A percentile compares a stretch with the other conserved stretches of the same genome.
These are phyloP conservation scores for Circinella minor DNA, from an alignment of 371 early-diverging fungal species.

Conservation along the genomic window DNA sequence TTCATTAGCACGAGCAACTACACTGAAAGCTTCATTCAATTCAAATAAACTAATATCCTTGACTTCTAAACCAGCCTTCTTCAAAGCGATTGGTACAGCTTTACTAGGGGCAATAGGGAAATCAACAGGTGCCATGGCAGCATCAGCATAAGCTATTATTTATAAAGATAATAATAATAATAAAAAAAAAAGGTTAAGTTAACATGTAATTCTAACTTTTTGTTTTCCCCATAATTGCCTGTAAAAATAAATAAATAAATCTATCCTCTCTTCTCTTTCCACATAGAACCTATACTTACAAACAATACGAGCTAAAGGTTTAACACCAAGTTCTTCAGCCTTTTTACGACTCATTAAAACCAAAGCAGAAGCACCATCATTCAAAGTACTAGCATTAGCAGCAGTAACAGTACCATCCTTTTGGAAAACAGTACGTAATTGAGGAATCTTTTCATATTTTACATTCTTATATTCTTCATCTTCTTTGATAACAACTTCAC, in stretches of 20 bases:
- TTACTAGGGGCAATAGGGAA: slow-evolving; percentile 95
- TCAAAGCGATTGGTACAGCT: slow-evolving; percentile 90
- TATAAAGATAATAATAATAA: too few relatives aligned
- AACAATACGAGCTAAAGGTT: slow-evolving; percentile 82
- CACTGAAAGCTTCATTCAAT: slow-evolving; percentile 96
- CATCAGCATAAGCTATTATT: slow-evolving; percentile 71
- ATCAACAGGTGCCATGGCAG: slow-evolving; percentile 85
- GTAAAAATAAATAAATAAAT: too few relatives aligned
- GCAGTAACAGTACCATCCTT: slow-evolving; percentile 90
- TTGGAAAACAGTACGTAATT: slow-evolving; percentile 64
- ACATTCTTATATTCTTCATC: slow-evolving; percentile 92
- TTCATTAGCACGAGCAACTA: slow-evolving; percentile 87
- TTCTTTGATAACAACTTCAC: slow-evolving; percentile 67
- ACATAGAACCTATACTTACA: slow-evolving; percentile 23
- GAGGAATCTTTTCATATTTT: slow-evolving; percentile 66
- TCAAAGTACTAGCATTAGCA: slow-evolving; percentile 93
- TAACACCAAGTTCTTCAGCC: slow-evolving; percentile 76
- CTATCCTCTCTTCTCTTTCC: too few relatives aligned
- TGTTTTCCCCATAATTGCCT: too few relatives aligned
- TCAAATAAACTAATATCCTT: slow-evolving; percentile 85
- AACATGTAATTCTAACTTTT: too few relatives aligned
- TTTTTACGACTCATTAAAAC: slow-evolving; percentile 85
- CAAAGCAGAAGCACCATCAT: slow-evolving; percentile 96
- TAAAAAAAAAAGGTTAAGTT: too few relatives aligned
- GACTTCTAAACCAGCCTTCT: slow-evolving; percentile 73